Base-by-base conservation (phyloP, 345 rosid species). In the Eutrema japonicum region DNA sequence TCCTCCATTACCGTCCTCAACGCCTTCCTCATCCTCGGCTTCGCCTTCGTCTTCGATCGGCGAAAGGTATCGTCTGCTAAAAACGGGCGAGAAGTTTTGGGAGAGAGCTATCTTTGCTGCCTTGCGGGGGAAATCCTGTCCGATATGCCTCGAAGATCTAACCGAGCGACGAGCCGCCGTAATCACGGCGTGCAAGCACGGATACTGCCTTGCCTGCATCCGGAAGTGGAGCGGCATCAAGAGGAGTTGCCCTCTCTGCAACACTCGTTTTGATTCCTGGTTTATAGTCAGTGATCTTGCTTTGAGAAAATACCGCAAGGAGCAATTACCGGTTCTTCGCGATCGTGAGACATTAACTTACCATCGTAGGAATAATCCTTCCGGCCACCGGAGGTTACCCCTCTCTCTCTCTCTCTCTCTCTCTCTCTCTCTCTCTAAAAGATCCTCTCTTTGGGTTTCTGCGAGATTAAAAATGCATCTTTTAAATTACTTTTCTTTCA, bases 211-310 rank as follows among this genome's bases (percentile, higher is more conserved):
- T 49, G 73, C 16, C 2, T 89, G 96, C 75, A 88, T 89, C 55
- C 64, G 77, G 2, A 73, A 71, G 40, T 89, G 92, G 92, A 89
- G 96, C 82, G 63, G 80, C 33, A 36, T 88, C 74, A 86, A 84
- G 83, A 82, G 91, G 58, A 82, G 42, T 27, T 87, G 94, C 57
- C 94, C 96, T 62, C 91, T 92, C 76, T 87, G 97, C 80, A 89
- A 84, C 78, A 65, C 77, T n/a, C 45, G 54, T 40, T 86, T 88
- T 72, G 73, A 81, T 77, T 89, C 90, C 0, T 88, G 88, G 89
- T 81, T 84, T 72, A 79, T 67, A 70, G 68, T 66, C 2, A 79
- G 73, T 78, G 71, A 79, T 69, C 59, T 74, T 66, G 77, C 79
- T 6, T 76, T 82, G 22, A 41, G 78, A 11, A 67, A 9, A 5